phyloP scores from a whole-genome alignment of 495 filamentous ascomycete species.

The Trichoderma orchidacearum region DNA sequence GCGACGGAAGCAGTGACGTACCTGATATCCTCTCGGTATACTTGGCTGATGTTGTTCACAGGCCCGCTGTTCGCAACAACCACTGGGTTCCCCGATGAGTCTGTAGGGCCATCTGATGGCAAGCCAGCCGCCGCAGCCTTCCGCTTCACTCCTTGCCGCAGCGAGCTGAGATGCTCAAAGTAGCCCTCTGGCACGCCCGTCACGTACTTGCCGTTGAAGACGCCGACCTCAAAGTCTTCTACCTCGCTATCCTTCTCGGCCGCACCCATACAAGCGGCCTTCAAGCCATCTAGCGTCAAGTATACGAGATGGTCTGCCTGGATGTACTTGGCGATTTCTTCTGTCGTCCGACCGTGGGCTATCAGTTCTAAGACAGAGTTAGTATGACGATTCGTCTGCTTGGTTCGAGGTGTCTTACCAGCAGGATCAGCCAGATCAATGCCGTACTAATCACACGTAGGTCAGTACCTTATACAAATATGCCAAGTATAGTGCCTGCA shows the following conservation, averaged over 20 bases:
- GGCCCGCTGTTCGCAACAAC: conserved; percentile 10
- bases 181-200: conserved; percentile 75
- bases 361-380: conserved; percentile 47
- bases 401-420: not conserved
- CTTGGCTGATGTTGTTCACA: conserved; percentile 9
- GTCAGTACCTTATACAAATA: not conserved
- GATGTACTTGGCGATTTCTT: conserved; percentile 64
- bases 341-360: conserved; percentile 58
- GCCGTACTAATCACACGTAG: conserved; percentile 42
- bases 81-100: not conserved
- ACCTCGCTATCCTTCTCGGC: conserved; percentile 30
- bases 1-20: conserved; percentile 5
- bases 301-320: conserved; percentile 89
- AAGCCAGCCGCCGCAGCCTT: not conserved
- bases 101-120: too few relatives aligned
- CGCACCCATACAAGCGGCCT: conserved; percentile 67
- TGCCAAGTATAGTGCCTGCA: too few relatives aligned
- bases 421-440: conserved; percentile 53
- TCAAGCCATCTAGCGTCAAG: conserved; percentile 73
- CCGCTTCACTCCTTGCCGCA: conserved; percentile 60
- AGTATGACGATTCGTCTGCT: too few relatives aligned
- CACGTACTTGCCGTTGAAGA: conserved; percentile 85
- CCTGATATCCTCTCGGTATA: conserved; percentile 18
- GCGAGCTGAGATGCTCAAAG: conserved; percentile 69
- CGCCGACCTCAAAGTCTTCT: conserved; percentile 77